These are phyloP conservation scores for Lolium multiflorum DNA, from an alignment of 176 grass and related monocot genomes.

Conservation along the genomic window DNA sequence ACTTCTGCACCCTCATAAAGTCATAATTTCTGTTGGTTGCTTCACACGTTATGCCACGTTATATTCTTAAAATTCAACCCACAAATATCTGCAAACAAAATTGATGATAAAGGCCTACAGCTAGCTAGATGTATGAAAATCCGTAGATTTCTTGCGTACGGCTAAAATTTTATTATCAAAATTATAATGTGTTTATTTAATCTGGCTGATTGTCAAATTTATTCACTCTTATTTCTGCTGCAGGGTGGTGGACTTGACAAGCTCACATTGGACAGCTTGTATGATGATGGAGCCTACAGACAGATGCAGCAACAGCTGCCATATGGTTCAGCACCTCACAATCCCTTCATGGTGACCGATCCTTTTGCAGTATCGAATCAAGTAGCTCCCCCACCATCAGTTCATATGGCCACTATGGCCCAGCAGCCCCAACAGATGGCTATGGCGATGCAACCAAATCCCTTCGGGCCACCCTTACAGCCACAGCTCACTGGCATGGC, in stretches of 20 bases:
- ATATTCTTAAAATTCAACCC: neutral
- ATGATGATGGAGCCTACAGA: constrained; percentile 79
- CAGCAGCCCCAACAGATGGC: constrained; percentile 66
- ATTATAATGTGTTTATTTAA: neutral
- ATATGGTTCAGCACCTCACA: constrained; percentile 63
- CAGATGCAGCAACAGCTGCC: constrained; percentile 69
- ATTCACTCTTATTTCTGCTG: neutral
- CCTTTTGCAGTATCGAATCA: constrained; percentile 70
- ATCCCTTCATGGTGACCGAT: constrained; percentile 84
- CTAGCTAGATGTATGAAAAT: neutral
- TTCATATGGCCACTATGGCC: constrained; percentile 73
- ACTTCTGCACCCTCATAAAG: neutral
- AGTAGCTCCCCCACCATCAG: constrained; percentile 64
- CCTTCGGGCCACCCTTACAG: constrained; percentile 48
- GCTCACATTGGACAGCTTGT: constrained; percentile 72
- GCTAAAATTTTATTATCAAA: neutral
- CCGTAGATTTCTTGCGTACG: neutral
- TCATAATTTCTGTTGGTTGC: neutral
- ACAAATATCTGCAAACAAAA: neutral
- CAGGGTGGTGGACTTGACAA: constrained; percentile 86
- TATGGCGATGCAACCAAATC: constrained; percentile 73
- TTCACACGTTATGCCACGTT: neutral
- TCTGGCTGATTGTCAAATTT: neutral
- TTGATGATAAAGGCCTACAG: neutral
- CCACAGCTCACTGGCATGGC: constrained; percentile 37